These are phyloP conservation scores for Ananas comosus DNA, from an alignment of 176 grass and related monocot genomes.

Conservation along the genomic window DNA sequence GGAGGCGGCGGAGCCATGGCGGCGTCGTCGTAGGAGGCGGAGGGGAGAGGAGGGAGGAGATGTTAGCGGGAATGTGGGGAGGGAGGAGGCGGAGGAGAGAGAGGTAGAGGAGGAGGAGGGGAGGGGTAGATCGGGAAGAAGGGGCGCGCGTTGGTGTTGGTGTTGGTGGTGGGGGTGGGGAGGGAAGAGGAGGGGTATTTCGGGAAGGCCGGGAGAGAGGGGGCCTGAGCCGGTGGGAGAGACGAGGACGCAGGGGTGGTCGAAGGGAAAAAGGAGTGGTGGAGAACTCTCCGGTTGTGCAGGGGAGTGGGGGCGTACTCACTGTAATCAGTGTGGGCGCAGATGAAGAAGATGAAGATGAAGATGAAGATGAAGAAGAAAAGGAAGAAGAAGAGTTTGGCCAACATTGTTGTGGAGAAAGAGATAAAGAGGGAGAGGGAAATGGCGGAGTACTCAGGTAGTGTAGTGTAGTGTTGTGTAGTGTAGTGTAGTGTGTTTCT, in stretches of 20 bases:
- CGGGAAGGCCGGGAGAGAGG: constrained; percentile 19
- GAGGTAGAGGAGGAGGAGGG: constrained; percentile 25
- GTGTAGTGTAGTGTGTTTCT: no score
- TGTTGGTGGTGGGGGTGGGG: constrained; percentile 13
- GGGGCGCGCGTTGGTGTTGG: constrained; percentile 4
- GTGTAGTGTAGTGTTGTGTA: no score
- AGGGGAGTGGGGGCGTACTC: neutral
- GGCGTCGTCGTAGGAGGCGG: neutral
- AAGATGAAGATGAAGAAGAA: constrained; percentile 1
- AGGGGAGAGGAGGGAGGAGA: constrained; percentile 23
- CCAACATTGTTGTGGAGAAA: neutral
- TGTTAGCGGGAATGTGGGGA: constrained; percentile 28
- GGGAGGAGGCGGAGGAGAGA: neutral
- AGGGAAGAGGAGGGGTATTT: constrained; percentile 31
- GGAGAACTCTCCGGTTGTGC: constrained; percentile 27
- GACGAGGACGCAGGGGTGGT: neutral
- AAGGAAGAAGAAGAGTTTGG: neutral
- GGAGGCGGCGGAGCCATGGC: no score
- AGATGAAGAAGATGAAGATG: neutral
- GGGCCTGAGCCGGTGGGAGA: constrained; percentile 10
- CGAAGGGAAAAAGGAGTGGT: constrained; percentile 12
- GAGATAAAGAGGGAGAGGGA: no score
- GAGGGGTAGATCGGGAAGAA: constrained; percentile 37
- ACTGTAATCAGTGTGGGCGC: no score
- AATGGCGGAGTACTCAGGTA: no score